A percentile compares a stretch with the other conserved stretches of the same genome.
These are phyloP conservation scores for Neostapfia colusana DNA, from an alignment of 176 grass and related monocot genomes.

Conservation along the genomic window DNA sequence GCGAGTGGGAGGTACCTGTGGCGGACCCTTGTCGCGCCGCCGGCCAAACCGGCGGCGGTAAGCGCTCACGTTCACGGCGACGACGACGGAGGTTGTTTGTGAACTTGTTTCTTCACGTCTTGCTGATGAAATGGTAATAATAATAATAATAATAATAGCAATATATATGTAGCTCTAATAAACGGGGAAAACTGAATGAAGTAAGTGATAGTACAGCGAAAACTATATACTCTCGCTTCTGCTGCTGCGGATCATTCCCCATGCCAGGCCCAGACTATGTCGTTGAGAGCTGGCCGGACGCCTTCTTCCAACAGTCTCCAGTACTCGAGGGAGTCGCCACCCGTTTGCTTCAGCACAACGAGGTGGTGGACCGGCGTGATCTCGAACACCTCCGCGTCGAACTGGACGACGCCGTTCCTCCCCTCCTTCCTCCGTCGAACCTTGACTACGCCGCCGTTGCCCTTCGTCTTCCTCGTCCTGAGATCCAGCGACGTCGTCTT, in stretches of 20 bases:
- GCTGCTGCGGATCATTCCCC: constrained; percentile 44
- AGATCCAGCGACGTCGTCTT: constrained; percentile 40
- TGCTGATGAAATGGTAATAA: too few relatives aligned
- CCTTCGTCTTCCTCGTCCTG: constrained; percentile 45
- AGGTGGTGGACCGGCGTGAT: constrained; percentile 51
- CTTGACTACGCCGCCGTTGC: constrained; percentile 43
- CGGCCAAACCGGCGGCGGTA: constrained; percentile 29
- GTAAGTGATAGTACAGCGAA: background rate
- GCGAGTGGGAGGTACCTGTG: constrained; percentile 84
- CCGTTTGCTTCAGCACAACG: constrained; percentile 52
- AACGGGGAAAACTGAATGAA: background rate
- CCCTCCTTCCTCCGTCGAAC: constrained; percentile 47
- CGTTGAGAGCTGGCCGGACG: constrained; percentile 42
- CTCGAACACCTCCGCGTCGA: constrained; percentile 52
- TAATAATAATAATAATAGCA: constrained; percentile 1
- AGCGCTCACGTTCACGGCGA: too few relatives aligned
- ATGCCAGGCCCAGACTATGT: constrained; percentile 62
- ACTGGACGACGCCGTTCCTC: constrained; percentile 42
- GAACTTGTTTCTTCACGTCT: constrained; percentile 11
- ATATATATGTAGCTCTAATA: constrained; percentile 20
- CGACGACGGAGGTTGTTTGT: background rate
- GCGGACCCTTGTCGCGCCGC: constrained; percentile 62
- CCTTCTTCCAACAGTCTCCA: constrained; percentile 38
- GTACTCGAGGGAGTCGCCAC: constrained; percentile 47
- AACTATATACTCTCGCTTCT: constrained; percentile 33